A percentile compares a stretch with the other conserved stretches of the same genome.
Conservation (phyloP, 192 early-diverging fungal species). For the Coemansia sp. region DNA sequence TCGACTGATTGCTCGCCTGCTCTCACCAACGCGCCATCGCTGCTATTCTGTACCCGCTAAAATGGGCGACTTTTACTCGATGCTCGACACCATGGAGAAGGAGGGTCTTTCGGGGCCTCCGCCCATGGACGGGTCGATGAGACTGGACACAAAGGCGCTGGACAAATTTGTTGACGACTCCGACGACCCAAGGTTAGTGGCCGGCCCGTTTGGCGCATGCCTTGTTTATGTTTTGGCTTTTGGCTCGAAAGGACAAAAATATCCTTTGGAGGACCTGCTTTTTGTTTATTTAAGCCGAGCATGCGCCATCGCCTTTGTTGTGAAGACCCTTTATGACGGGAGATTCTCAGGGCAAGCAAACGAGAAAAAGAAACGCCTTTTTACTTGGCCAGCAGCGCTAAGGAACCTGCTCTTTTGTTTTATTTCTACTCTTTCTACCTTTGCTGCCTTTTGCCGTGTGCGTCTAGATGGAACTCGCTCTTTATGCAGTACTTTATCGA, state of each 20-base stretch:
- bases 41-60: conserved; percentile 11
- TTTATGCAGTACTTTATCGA: conserved; percentile 69
- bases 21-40: background rate
- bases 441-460: background rate
- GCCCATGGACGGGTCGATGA: conserved; percentile 52
- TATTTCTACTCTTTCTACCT: background rate
- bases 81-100: conserved; percentile 50
- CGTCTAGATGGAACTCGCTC: conserved; percentile 51
- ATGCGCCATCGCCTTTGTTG: background rate
- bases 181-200: conserved; percentile 48
- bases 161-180: conserved; percentile 52
- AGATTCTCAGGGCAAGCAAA: background rate
- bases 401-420: background rate
- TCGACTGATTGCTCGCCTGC: background rate
- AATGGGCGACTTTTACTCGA: conserved; percentile 52
- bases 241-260: background rate
- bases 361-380: background rate
- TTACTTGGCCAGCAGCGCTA: conserved; percentile 5
- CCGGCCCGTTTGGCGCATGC: background rate
- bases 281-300: background rate
- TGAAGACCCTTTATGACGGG: background rate
- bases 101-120: conserved; percentile 51
- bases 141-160: conserved; percentile 40
- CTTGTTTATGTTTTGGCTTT: conserved; percentile 4
- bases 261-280: background rate